A percentile compares a stretch with the other conserved stretches of the same genome.
These are phyloP conservation scores for Populus hybrid DNA, from an alignment of 441 rosid genomes.

Conservation along the genomic window DNA sequence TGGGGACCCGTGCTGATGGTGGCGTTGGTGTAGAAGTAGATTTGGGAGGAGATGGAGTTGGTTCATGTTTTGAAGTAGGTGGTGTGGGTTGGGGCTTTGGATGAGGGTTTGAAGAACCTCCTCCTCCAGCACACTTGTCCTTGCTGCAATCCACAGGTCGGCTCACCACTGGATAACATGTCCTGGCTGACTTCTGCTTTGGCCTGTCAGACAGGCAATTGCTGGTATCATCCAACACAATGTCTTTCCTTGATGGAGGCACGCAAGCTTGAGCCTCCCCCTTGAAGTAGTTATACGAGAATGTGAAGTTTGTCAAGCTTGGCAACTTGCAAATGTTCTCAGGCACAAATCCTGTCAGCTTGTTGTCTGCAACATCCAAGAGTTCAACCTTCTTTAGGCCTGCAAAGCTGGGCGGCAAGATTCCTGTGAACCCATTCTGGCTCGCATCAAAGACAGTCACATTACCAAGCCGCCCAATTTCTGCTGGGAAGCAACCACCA, in stretches of 20 bases:
- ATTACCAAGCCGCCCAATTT: slow-evolving; percentile 50
- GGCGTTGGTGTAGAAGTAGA: not conserved
- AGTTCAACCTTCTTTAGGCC: slow-evolving; percentile 38
- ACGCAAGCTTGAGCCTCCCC: not conserved
- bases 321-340: too few species aligned
- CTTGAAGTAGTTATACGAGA: too few species aligned
- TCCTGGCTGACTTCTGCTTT: slow-evolving; percentile 36
- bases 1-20: slow-evolving; percentile 11
- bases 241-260: slow-evolving; percentile 29
- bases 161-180: slow-evolving; percentile 47
- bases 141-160: slow-evolving; percentile 72
- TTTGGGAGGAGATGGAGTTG: slow-evolving; percentile 15
- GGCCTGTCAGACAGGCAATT: slow-evolving; percentile 63
- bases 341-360: not conserved
- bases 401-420: slow-evolving; percentile 39
- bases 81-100: slow-evolving; percentile 1
- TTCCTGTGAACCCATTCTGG: slow-evolving; percentile 51
- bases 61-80: not conserved
- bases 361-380: slow-evolving; percentile 48
- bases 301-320: too few species aligned
- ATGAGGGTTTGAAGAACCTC: slow-evolving; percentile 10
- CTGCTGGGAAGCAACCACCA: slow-evolving; percentile 69
- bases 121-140: slow-evolving; percentile 46
- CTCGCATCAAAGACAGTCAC: slow-evolving; percentile 58
- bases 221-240: slow-evolving; percentile 40